Percentiles rank a stretch among this genome's conserved stretches.
Evolutionary conservation across 1,284 basidiomycete genomes (phyloP).

Genomic region (Cerrena zonata): DNA sequence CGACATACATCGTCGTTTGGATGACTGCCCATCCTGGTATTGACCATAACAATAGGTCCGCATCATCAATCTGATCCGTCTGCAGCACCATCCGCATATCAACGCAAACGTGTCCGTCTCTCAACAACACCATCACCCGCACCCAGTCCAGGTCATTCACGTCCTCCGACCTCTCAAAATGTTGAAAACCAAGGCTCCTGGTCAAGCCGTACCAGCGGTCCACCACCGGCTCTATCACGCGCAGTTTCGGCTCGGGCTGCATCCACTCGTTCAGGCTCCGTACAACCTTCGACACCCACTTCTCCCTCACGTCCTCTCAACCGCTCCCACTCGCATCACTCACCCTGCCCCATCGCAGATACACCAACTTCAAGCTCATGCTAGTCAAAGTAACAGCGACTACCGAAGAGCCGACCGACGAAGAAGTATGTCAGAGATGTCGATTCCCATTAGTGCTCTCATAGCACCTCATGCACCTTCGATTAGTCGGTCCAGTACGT

Average conservation of each 20-base stretch:
- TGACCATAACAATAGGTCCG: too few species aligned
- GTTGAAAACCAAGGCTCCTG: slow-evolving; percentile 45
- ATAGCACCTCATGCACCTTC: slow-evolving; percentile 73
- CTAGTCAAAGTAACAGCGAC: not conserved
- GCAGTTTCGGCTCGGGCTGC: slow-evolving; percentile 32
- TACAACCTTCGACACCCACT: slow-evolving; percentile 20
- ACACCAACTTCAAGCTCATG: not conserved
- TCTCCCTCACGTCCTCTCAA: slow-evolving; percentile 15
- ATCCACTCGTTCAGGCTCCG: slow-evolving; percentile 33
- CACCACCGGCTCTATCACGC: slow-evolving; percentile 16
- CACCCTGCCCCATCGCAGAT: not conserved
- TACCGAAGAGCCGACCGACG: slow-evolving; percentile 14
- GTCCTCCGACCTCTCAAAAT: slow-evolving; percentile 24
- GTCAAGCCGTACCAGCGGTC: slow-evolving; percentile 44
- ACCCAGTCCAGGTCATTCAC: slow-evolving; percentile 22
- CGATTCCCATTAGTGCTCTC: slow-evolving; percentile 72
- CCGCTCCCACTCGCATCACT: not conserved
- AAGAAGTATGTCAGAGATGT: slow-evolving; percentile 32
- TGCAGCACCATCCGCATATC: slow-evolving; percentile 61
- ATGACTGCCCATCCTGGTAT: not conserved
- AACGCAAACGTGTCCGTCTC: slow-evolving; percentile 61
- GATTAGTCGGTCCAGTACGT: slow-evolving; percentile 46
- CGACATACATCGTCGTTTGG: not conserved
- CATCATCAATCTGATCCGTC: slow-evolving; percentile 24
- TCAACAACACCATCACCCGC: slow-evolving; percentile 41